Base-by-base conservation (phyloP, 2,329 filamentous ascomycete species). In the Xylariaceae sp. region DNA sequence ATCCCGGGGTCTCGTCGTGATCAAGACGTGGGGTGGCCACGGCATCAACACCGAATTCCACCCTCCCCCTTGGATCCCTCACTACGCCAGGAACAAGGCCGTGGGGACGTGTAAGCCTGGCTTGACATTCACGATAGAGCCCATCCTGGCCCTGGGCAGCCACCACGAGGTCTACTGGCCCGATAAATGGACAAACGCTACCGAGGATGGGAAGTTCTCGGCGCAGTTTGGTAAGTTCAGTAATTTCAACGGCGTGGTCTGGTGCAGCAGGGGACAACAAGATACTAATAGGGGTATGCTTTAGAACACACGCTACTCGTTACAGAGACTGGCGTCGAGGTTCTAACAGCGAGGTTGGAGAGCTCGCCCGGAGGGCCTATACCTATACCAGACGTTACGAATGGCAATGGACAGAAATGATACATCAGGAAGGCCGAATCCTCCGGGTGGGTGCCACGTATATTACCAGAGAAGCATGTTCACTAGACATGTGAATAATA, bases 51-150 rank as follows among this genome's bases (percentile, higher is more conserved):
- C 80, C 48, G 73, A 94, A 27, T 98, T 98, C 73, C 92, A 98
- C 65, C 85, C 82, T 60, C 80, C 89, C 16, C 92, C 92, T 2
- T 97, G 94, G 59, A 83, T 98, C 36, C 92, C 92, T 3, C 92
- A 98, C 64, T 98, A 98, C 59, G 89, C 83, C 40, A 97, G 95
- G 74, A 98, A 97, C 68, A 98, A 97, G 76, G 87, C 89, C 0
- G 85, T 95, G 1, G 92, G 92, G 29, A 80, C 85, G 53, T 92
- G 89, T 43, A 96, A 96, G 69, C 83, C 87, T 1, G 92, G 92
- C 35, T 94, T 96, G 88, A 95, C 88, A 50, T 98, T 98, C 57
- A 98, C 92, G 0, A 98, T 98, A 45, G 92, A 98, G 69, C 92
- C 92, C n/a, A 98, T 98, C 89, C 88, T 98, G 59, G 88, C 88